These are phyloP conservation scores for Chenopodium album DNA, from an alignment of 148 eudicot species.

Conservation along the genomic window DNA sequence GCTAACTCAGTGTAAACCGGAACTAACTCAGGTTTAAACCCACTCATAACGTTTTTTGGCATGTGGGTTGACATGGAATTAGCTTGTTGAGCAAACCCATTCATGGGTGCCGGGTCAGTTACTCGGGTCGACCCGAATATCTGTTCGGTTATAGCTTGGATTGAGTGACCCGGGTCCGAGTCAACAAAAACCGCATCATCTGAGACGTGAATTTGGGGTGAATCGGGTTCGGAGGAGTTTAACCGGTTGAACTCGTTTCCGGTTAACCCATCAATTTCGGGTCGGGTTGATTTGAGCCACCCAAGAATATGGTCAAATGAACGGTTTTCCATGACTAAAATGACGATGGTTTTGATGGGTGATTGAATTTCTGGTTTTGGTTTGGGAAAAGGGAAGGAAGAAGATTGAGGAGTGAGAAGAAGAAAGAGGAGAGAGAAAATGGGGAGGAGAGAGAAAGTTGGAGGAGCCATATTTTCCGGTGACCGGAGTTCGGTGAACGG, in stretches of 20 bases:
- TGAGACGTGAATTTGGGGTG: slow-evolving; percentile 49
- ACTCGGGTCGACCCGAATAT: slow-evolving; percentile 61
- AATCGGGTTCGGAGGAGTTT: slow-evolving; percentile 63
- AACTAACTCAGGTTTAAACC: slow-evolving; percentile 62
- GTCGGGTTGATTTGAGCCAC: slow-evolving; percentile 76
- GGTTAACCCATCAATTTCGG: slow-evolving; percentile 80
- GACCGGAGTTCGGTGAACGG: slow-evolving; percentile 2
- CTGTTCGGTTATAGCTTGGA: slow-evolving; percentile 89
- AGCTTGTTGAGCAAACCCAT: slow-evolving; percentile 91
- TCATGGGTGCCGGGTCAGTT: slow-evolving; percentile 84
- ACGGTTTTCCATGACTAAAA: slow-evolving; percentile 91
- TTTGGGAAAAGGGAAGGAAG: slow-evolving; percentile 37
- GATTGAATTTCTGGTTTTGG: slow-evolving; percentile 43
- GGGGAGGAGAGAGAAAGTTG: slow-evolving; percentile 27
- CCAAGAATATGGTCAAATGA: slow-evolving; percentile 93
- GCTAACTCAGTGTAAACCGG: slow-evolving; percentile 81
- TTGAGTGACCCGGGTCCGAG: slow-evolving; percentile 95
- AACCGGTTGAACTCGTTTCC: slow-evolving; percentile 69
- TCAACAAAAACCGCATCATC: slow-evolving; percentile 66
- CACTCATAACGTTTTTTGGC: slow-evolving; percentile 73
- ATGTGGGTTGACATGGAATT: slow-evolving; percentile 46
- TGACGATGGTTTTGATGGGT: slow-evolving; percentile 83
- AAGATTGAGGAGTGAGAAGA: slow-evolving; percentile 30
- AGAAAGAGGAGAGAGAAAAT: slow-evolving; percentile 24
- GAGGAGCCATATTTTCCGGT: slow-evolving; percentile 4